Evolutionary conservation across 805 yeast genomes (phyloP).

Genomic region (Candida ipomoeae): DNA sequence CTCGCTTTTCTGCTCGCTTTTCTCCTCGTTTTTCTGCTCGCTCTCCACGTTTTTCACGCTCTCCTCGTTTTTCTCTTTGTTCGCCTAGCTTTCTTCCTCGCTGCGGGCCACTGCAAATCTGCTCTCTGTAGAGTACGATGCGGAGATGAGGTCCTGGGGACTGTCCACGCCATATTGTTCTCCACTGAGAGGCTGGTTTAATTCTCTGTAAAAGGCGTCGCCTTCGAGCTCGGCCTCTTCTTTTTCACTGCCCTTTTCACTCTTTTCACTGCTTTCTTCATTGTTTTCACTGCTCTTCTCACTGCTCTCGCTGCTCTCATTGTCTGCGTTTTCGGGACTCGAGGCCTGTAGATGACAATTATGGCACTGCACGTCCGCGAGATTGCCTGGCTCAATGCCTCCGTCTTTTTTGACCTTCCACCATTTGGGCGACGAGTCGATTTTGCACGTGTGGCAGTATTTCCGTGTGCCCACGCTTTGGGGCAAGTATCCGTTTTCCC

Average conservation of each 20-base stretch:
- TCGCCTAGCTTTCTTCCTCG: not conserved
- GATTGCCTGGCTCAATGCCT: not conserved
- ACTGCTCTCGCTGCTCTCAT: not conserved
- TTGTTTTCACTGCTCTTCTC: not conserved
- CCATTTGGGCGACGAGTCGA: constrained; percentile 36
- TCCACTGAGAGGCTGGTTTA: constrained; percentile 31
- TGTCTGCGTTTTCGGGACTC: constrained; percentile 11
- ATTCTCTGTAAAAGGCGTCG: constrained; percentile 12
- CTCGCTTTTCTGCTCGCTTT: not conserved
- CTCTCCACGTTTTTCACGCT: too few relatives aligned
- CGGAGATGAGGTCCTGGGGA: constrained; percentile 8
- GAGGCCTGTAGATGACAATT: constrained; percentile 23
- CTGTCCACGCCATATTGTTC: constrained; percentile 29
- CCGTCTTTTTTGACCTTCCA: constrained; percentile 18
- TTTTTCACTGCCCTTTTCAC: constrained; percentile 7
- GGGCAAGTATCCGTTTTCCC: constrained; percentile 1
- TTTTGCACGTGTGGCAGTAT: constrained; percentile 22
- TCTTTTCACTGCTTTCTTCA: not conserved
- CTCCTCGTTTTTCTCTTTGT: too few relatives aligned
- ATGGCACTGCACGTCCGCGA: constrained; percentile 23
- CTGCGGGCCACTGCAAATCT: not conserved
- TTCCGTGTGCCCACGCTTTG: not conserved
- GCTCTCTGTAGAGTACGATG: not conserved
- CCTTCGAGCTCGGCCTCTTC: constrained; percentile 14
- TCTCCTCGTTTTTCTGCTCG: too few relatives aligned